These are phyloP conservation scores for Malus sieversii DNA, from an alignment of 306 rosid genomes.

Conservation along the genomic window DNA sequence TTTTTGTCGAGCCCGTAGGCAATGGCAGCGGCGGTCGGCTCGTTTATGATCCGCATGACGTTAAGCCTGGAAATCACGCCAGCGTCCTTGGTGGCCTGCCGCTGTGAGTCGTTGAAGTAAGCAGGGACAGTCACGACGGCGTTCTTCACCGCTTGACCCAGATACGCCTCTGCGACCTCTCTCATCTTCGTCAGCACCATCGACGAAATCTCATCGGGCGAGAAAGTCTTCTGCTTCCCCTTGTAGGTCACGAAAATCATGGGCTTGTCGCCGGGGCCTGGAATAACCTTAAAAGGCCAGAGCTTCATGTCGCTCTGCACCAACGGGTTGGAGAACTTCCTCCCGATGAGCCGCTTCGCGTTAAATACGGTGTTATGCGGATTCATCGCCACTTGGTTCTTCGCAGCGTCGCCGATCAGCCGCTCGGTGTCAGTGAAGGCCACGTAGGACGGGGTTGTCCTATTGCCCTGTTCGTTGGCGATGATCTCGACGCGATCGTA, in stretches of 20 bases:
- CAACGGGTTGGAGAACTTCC: conserved; percentile 46
- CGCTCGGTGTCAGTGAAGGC: conserved; percentile 88
- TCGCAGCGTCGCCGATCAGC: conserved; percentile 78
- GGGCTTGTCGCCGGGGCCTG: conserved; percentile 66
- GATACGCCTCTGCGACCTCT: conserved; percentile 56
- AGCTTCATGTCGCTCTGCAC: conserved; percentile 75
- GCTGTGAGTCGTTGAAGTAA: conserved; percentile 77
- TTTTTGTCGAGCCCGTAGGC: conserved; percentile 80
- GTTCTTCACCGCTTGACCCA: conserved; percentile 52
- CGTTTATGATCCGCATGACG: conserved; percentile 68
- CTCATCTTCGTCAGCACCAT: conserved; percentile 70
- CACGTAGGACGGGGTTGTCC: conserved; percentile 80
- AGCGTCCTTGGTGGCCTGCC: conserved; percentile 84
- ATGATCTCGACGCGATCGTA: conserved; percentile 84
- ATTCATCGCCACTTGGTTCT: conserved; percentile 86
- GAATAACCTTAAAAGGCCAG: conserved; percentile 69
- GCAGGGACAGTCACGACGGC: conserved; percentile 78
- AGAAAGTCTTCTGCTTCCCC: conserved; percentile 59
- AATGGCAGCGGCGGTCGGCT: conserved; percentile 78
- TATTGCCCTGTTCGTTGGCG: conserved; percentile 83
- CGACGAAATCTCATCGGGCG: conserved; percentile 68
- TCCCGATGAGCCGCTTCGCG: conserved; percentile 74
- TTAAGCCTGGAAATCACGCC: conserved; percentile 58
- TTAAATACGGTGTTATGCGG: conserved; percentile 76
- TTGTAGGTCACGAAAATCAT: conserved; percentile 59